These are phyloP conservation scores for Suillus occidentalis DNA, from an alignment of 768 basidiomycete species.

Conservation along the genomic window DNA sequence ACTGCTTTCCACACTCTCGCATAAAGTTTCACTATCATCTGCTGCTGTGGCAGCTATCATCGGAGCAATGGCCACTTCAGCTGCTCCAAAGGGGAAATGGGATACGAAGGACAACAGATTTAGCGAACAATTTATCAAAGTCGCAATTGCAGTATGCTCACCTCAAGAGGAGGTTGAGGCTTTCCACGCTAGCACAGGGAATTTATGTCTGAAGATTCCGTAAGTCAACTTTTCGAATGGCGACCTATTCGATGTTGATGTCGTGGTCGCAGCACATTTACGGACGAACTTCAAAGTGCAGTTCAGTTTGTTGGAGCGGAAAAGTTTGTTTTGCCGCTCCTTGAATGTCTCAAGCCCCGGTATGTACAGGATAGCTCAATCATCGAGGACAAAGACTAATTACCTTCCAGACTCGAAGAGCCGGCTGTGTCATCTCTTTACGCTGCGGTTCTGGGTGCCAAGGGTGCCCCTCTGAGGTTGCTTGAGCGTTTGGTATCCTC, in stretches of 20 bases:
- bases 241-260: not conserved
- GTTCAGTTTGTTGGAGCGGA: conserved; percentile 53
- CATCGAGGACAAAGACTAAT: not conserved
- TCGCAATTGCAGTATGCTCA: conserved; percentile 63
- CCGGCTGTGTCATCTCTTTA: conserved; percentile 27
- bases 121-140: conserved; percentile 61
- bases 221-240: conserved; percentile 31
- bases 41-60: conserved; percentile 63
- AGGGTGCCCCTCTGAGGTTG: conserved; percentile 20
- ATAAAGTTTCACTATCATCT: conserved; percentile 58
- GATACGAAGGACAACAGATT: conserved; percentile 36
- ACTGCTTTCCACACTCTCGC: conserved; percentile 67
- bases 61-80: conserved; percentile 50
- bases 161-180: conserved; percentile 56
- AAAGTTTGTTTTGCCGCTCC: conserved; percentile 55
- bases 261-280: conserved; percentile 39
- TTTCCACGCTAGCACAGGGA: conserved; percentile 41
- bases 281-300: conserved; percentile 46
- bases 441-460: conserved; percentile 30
- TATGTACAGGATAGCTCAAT: conserved; percentile 28
- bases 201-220: conserved; percentile 47
- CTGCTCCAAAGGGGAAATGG: conserved; percentile 26
- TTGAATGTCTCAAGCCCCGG: conserved; percentile 40
- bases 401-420: conserved; percentile 32
- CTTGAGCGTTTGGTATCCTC: conserved; percentile 24